phyloP scores from a whole-genome alignment of 1,284 basidiomycete genomes.

The Melampsora americana region DNA sequence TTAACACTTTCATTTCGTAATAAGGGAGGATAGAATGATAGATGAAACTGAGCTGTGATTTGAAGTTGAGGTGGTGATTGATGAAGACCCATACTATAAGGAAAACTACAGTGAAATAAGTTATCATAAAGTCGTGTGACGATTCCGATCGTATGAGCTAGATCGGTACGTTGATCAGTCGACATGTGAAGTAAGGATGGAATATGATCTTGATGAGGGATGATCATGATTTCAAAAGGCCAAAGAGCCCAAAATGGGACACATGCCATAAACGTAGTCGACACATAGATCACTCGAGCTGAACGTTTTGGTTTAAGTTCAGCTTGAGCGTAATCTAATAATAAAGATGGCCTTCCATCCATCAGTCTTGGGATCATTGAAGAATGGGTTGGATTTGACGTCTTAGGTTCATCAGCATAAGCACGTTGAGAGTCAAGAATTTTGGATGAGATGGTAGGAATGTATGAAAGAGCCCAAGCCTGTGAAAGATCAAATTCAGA shows the following conservation, averaged over 20 bases:
- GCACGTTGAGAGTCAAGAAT: conserved; percentile 58
- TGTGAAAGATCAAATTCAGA: conserved; percentile 8
- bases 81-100: conserved; percentile 95
- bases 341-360: conserved; percentile 66
- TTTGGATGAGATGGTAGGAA: conserved; percentile 59
- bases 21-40: conserved; percentile 85
- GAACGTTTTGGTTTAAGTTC: conserved; percentile 63
- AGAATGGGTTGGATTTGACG: conserved; percentile 50
- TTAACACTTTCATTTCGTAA: conserved; percentile 75
- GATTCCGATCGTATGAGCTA: conserved; percentile 66
- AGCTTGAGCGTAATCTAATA: conserved; percentile 77
- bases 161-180: conserved; percentile 62
- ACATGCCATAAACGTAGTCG: conserved; percentile 76
- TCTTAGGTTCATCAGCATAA: conserved; percentile 56
- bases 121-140: conserved; percentile 79
- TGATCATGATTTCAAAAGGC: conserved; percentile 83
- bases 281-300: conserved; percentile 65
- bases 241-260: conserved; percentile 96
- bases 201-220: conserved; percentile 75
- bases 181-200: conserved; percentile 66
- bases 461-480: conserved; percentile 60
- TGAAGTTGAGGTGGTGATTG: conserved; percentile 64
- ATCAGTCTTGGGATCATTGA: conserved; percentile 61
- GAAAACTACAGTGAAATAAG: conserved; percentile 70
- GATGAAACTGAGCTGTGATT: conserved; percentile 69